phyloP scores from a whole-genome alignment of 108 stramenopile species.

The Cyclotella kingstonii region DNA sequence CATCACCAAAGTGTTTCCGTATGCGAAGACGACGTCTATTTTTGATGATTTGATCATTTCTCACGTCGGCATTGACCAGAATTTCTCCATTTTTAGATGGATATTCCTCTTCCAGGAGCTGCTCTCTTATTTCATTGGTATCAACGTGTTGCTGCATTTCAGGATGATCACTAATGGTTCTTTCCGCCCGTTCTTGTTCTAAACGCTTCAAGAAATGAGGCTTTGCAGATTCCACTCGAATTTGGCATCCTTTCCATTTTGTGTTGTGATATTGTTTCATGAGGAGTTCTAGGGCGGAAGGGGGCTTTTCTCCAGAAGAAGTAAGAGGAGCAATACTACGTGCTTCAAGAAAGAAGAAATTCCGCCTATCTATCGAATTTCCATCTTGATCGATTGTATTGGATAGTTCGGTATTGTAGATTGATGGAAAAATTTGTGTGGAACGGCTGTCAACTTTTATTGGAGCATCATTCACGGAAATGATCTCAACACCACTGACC shows the following conservation, averaged over 20 bases:
- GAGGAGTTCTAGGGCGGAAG: conserved; percentile 54
- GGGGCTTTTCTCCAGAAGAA: not conserved
- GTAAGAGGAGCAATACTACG: not conserved
- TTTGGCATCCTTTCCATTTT: conserved; percentile 83
- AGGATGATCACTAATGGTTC: conserved; percentile 10
- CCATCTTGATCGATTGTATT: conserved; percentile 22
- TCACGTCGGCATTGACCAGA: conserved; percentile 1
- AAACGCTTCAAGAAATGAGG: conserved; percentile 75
- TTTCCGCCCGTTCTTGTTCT: conserved; percentile 47
- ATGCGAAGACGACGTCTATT: conserved; percentile 64
- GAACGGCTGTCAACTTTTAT: conserved; percentile 10
- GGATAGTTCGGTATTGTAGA: conserved; percentile 3
- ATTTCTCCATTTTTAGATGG: not conserved
- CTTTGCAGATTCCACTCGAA: conserved; percentile 62
- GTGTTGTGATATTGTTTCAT: conserved; percentile 73
- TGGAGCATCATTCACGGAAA: conserved; percentile 34
- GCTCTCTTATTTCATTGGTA: conserved; percentile 1
- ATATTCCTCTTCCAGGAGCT: not conserved
- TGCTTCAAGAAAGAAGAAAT: conserved; percentile 37
- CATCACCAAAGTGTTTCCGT: conserved; percentile 66
- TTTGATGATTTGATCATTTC: conserved; percentile 10
- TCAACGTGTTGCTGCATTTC: not conserved
- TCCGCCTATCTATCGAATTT: conserved; percentile 20
- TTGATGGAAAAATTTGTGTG: conserved; percentile 27
- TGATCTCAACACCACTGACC: conserved; percentile 34